phyloP scores from a whole-genome alignment of 2,329 filamentous ascomycete genomes.

The Pseudogymnoascus sp. region DNA sequence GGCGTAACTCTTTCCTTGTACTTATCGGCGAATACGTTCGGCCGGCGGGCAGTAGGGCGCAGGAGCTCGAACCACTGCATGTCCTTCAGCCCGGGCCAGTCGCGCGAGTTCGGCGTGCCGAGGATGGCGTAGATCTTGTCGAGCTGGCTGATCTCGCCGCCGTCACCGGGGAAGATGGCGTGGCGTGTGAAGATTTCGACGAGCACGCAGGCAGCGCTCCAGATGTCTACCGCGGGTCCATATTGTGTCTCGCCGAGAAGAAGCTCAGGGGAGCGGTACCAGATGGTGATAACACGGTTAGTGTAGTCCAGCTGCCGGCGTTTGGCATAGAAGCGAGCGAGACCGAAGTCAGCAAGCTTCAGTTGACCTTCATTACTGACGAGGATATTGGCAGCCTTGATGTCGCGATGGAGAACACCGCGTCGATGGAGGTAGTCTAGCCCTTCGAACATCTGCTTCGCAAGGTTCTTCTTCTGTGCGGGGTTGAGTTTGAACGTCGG shows the following conservation, averaged over 20 bases:
- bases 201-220: slow-evolving; percentile 94
- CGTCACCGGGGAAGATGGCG: slow-evolving; percentile 91
- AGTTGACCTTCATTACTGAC: slow-evolving; percentile 82
- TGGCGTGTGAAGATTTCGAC: slow-evolving; percentile 92
- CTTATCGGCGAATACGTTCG: slow-evolving; percentile 70
- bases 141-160: slow-evolving; percentile 89
- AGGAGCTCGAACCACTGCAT: slow-evolving; percentile 97
- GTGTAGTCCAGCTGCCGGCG: slow-evolving; percentile 89
- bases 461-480: slow-evolving; percentile 86
- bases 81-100: slow-evolving; percentile 86
- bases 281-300: slow-evolving; percentile 97
- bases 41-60: slow-evolving; percentile 63
- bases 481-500: slow-evolving; percentile 79
- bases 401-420: slow-evolving; percentile 93
- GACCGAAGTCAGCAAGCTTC: slow-evolving; percentile 91
- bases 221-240: slow-evolving; percentile 83
- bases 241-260: slow-evolving; percentile 85
- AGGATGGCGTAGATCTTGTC: slow-evolving; percentile 94
- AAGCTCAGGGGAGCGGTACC: slow-evolving; percentile 91
- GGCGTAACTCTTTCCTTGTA: slow-evolving; percentile 71
- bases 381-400: slow-evolving; percentile 96
- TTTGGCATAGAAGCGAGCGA: slow-evolving; percentile 94
- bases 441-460: slow-evolving; percentile 86
- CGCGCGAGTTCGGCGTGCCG: slow-evolving; percentile 72
- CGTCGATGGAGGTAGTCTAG: slow-evolving; percentile 87